Base-by-base conservation (phyloP, 192 early-diverging fungal species). In the Mortierella hygrophila region DNA sequence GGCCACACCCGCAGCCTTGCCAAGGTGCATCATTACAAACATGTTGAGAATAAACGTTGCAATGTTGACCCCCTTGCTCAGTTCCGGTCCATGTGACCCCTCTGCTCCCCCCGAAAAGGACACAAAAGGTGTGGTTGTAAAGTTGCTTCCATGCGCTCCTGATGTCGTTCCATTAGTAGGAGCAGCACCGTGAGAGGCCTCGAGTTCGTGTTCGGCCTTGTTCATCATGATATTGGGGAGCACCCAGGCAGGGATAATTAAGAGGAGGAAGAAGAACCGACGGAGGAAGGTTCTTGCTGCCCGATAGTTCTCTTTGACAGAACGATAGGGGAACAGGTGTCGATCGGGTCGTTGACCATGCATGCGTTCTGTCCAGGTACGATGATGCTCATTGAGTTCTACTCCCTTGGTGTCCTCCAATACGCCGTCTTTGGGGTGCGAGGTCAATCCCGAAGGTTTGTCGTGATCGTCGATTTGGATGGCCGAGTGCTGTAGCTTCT, bases 211-310 rank as follows among this genome's bases (percentile, higher is more conserved):
- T 26, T 77, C 21, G 3, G 78, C 78, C 75, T 80, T 71, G 15
- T 55, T 70, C 15, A n/a, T 68, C 70, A 85, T 71, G 0, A 85
- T 70, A 63, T 77, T 77, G 55, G 83, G 83, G 4, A 85, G 32
- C 8, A 80, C 78, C 83, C 83, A 85, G 2, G 83, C 83, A 71
- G 83, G 83, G 55, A 85, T 57, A 35, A 85, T 80, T 32, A 85
- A 37, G 42, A 80, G 21, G 16, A 85, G 10, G 49, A 85, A 71
- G 29, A 85, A 85, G 78, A 85, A 85, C 32, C 78, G 73, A 26
- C 78, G 78, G 40, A 85, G 60, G 42, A 85, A 85, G 1, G 83
- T 85, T 6, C 44, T 68, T 11, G 71, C 69, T 0, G 83, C 83
- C n/a, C 60, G 83, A 41, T 38, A 26, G 63, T 85, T 85, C 29